Conservation (phyloP, 371 early-diverging fungal species). For the Choanephora cucurbitarum region DNA sequence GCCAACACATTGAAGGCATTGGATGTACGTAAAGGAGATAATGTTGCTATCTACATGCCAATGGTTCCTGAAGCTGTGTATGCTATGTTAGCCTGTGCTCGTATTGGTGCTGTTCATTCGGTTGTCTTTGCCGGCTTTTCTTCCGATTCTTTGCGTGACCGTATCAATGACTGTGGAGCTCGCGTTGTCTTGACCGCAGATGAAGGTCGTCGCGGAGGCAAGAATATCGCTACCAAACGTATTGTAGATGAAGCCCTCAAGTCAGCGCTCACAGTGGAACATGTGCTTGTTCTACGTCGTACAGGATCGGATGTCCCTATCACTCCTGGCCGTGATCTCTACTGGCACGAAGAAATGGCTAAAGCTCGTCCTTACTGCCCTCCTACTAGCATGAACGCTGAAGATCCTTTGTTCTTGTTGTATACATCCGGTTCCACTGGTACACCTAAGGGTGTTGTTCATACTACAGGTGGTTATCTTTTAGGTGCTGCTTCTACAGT, state of each 20-base stretch:
- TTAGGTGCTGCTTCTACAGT: constrained; percentile 86
- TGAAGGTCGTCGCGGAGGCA: constrained; percentile 88
- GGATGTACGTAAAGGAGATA: constrained; percentile 89
- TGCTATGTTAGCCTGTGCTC: constrained; percentile 92
- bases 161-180: constrained; percentile 78
- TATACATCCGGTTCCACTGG: constrained; percentile 97
- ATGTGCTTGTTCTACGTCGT: constrained; percentile 85
- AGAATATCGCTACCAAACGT: constrained; percentile 84
- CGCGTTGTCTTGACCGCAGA: constrained; percentile 83
- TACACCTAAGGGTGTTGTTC: constrained; percentile 92
- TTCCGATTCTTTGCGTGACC: constrained; percentile 81
- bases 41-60: constrained; percentile 95
- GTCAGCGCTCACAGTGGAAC: constrained; percentile 71
- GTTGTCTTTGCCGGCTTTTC: constrained; percentile 96
- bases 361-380: constrained; percentile 80
- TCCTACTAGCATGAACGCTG: constrained; percentile 79
- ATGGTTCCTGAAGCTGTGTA: constrained; percentile 96
- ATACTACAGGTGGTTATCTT: constrained; percentile 95
- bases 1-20: constrained; percentile 77
- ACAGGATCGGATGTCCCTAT: constrained; percentile 78
- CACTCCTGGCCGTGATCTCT: constrained; percentile 73
- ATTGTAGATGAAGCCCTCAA: constrained; percentile 89
- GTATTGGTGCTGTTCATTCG: constrained; percentile 88
- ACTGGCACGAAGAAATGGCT: constrained; percentile 84
- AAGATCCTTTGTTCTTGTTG: constrained; percentile 95